Evolutionary conservation across 139 green algal species (phyloP).

Genomic region (Chlamydomonas schloesseri): DNA sequence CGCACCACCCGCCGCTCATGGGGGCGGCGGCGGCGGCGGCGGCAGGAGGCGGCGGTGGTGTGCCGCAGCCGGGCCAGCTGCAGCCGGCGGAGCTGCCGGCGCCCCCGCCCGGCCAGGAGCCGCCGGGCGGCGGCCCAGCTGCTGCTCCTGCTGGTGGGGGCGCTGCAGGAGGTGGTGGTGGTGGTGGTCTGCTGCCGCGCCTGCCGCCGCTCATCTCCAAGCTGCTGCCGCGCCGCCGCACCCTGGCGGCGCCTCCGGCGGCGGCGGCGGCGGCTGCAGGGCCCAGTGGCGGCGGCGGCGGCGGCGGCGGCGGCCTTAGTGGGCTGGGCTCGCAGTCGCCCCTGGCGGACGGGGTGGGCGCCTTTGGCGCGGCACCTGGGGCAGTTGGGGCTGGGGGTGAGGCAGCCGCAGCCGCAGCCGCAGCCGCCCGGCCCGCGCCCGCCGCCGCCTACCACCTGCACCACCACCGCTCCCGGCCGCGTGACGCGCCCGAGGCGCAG

Average conservation of each 20-base stretch:
- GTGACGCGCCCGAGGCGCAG: background rate
- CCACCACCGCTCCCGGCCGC: no score
- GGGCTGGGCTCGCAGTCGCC: no score
- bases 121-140: no score
- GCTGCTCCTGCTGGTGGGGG: no score
- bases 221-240: background rate
- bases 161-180: background rate
- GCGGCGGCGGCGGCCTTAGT: background rate
- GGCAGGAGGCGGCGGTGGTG: background rate
- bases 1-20: background rate
- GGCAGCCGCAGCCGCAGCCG: background rate
- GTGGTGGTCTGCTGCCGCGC: background rate
- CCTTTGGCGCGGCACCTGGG: constrained; percentile 2
- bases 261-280: no score
- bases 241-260: background rate
- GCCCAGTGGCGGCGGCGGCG: background rate
- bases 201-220: constrained; percentile 4
- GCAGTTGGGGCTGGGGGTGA: background rate
- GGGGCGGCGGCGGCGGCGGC: no score
- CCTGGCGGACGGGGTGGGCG: background rate
- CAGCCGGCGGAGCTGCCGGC: background rate
- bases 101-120: no score
- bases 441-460: no score
- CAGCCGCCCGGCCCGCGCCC: no score
- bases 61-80: background rate